These are phyloP conservation scores for Lactuca saligna DNA, from an alignment of 129 eudicot species.

Conservation along the genomic window DNA sequence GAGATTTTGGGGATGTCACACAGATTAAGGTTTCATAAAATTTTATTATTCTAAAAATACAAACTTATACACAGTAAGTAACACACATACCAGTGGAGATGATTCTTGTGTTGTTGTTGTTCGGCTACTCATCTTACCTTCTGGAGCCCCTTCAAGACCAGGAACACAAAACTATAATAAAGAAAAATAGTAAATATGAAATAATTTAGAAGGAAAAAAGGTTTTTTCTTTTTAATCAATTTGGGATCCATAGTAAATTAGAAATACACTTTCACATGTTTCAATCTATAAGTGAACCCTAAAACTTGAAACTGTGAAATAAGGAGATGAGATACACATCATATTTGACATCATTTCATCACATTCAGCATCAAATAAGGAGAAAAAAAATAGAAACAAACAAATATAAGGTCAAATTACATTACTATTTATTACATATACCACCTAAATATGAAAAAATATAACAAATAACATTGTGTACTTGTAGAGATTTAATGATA, in stretches of 20 bases:
- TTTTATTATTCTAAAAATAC: background rate
- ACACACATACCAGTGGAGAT: slow-evolving; percentile 35
- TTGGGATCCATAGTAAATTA: background rate
- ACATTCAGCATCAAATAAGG: no score
- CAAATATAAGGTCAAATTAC: no score
- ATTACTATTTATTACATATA: no score
- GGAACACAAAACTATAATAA: slow-evolving; percentile 12
- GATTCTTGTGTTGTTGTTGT: slow-evolving; percentile 28
- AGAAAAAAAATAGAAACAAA: no score
- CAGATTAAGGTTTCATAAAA: slow-evolving; percentile 10
- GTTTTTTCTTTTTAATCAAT: background rate
- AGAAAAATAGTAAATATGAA: background rate
- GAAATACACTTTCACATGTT: background rate
- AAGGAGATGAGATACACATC: no score
- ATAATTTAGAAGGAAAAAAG: background rate
- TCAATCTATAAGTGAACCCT: background rate
- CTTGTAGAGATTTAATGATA: no score
- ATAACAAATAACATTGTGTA: no score
- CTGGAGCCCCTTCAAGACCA: slow-evolving; percentile 29
- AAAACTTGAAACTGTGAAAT: no score
- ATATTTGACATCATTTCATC: no score
- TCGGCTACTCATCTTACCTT: slow-evolving; percentile 22
- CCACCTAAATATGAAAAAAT: no score
- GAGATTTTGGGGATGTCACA: no score
- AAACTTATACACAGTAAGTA: background rate